Evolutionary conservation across 106 monocot genomes (phyloP).

Genomic region (Allium fistulosum): DNA sequence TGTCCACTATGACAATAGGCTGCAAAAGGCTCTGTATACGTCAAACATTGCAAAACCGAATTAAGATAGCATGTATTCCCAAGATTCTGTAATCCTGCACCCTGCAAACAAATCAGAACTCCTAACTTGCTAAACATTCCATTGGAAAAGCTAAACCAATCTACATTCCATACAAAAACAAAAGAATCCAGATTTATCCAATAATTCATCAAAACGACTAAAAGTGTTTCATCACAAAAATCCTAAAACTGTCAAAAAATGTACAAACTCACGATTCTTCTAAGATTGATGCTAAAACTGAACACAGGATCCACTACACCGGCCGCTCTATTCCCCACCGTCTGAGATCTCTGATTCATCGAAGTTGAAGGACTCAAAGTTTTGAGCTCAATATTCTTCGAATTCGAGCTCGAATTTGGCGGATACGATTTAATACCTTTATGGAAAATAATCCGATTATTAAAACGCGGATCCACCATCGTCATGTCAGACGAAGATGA

Average conservation of each 20-base stretch:
- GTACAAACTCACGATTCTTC: slow-evolving; percentile 78
- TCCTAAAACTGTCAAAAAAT: not conserved
- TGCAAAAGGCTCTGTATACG: slow-evolving; percentile 96
- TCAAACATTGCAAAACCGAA: slow-evolving; percentile 95
- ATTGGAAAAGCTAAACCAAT: not conserved
- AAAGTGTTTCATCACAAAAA: not conserved
- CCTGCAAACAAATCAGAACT: slow-evolving; percentile 33
- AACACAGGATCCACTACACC: slow-evolving; percentile 64
- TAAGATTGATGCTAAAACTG: slow-evolving; percentile 56
- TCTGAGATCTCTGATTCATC: not conserved
- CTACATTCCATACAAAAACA: not conserved
- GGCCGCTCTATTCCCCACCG: slow-evolving; percentile 29
- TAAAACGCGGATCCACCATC: slow-evolving; percentile 27
- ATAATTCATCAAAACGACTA: not conserved
- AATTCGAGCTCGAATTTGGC: slow-evolving; percentile 4
- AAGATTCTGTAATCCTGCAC: slow-evolving; percentile 86
- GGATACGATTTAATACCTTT: slow-evolving; percentile 36
- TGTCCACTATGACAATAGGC: slow-evolving; percentile 96
- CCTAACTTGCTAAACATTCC: not conserved
- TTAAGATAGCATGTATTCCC: slow-evolving; percentile 97
- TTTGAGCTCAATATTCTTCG: slow-evolving; percentile 42
- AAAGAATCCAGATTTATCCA: not conserved
- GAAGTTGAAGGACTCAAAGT: slow-evolving; percentile 46
- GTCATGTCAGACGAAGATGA: slow-evolving; percentile 2
- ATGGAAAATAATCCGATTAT: slow-evolving; percentile 65